phyloP scores from a whole-genome alignment of 2,329 filamentous ascomycete species.

The Dichotomopilus funicola region DNA sequence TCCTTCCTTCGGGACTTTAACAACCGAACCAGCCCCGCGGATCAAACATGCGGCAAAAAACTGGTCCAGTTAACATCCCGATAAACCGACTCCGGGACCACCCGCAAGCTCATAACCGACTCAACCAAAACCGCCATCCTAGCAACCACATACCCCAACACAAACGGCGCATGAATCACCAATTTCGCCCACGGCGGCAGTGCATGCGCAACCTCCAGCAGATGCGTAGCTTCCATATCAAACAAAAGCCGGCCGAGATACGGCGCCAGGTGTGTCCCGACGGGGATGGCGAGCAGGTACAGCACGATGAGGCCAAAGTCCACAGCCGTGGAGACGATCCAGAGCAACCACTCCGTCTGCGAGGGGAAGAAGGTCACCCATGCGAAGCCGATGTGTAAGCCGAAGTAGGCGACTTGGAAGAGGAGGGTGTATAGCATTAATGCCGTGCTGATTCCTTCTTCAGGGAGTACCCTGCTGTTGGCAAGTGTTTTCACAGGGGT shows the following conservation, averaged over 20 bases:
- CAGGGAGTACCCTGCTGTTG: neutral
- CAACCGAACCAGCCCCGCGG: too few species aligned
- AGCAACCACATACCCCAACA: neutral
- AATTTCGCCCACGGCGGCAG: neutral
- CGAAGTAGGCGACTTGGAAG: neutral
- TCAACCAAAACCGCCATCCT: neutral
- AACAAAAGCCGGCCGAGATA: neutral
- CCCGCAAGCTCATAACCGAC: neutral
- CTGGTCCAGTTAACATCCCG: too few species aligned
- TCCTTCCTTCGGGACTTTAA: too few species aligned
- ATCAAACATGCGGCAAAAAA: too few species aligned
- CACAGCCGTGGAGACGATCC: neutral
- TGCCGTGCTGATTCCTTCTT: neutral
- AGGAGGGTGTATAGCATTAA: neutral
- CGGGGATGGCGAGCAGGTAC: neutral
- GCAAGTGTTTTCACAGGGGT: neutral
- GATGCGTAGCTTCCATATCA: neutral
- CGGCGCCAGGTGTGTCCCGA: neutral
- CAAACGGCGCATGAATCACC: neutral
- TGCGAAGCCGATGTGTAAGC: neutral
- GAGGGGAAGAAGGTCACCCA: neutral
- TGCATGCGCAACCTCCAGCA: neutral
- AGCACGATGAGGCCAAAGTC: neutral
- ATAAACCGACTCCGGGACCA: neutral
- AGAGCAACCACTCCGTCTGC: neutral